phyloP scores from a whole-genome alignment of 768 basidiomycete species.

The Trametes gibbosa region DNA sequence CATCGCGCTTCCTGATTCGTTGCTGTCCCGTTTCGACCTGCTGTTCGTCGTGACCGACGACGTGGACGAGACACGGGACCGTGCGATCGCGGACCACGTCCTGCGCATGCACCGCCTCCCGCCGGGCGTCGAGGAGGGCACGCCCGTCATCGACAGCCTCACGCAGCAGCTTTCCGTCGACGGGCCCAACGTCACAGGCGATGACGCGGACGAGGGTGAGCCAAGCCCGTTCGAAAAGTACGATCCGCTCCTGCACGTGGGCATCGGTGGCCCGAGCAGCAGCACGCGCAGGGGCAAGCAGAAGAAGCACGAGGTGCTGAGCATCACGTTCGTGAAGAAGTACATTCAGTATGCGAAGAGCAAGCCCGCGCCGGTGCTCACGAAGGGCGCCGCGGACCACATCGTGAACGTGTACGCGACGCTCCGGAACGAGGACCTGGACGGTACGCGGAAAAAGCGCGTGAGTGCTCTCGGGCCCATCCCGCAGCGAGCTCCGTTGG shows the following conservation, averaged over 20 bases:
- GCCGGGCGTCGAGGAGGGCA: slow-evolving; percentile 95
- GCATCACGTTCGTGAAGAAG: slow-evolving; percentile 94
- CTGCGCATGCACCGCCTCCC: slow-evolving; percentile 94
- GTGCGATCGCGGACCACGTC: slow-evolving; percentile 95
- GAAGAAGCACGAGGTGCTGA: slow-evolving; percentile 82
- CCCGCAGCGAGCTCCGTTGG: neutral
- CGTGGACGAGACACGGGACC: slow-evolving; percentile 91
- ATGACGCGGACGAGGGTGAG: slow-evolving; percentile 52
- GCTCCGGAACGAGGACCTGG: slow-evolving; percentile 88
- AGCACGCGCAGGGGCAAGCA: slow-evolving; percentile 56
- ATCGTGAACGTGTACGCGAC: slow-evolving; percentile 92
- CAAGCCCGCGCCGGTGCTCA: slow-evolving; percentile 78
- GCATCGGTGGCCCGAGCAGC: slow-evolving; percentile 48
- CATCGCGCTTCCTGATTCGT: slow-evolving; percentile 95
- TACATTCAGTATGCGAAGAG: slow-evolving; percentile 98
- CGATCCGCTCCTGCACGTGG: slow-evolving; percentile 91
- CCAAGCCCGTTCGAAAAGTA: slow-evolving; percentile 92
- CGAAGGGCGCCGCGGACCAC: slow-evolving; percentile 90
- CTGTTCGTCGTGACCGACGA: slow-evolving; percentile 98
- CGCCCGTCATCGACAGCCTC: slow-evolving; percentile 84
- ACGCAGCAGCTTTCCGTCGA: slow-evolving; percentile 88
- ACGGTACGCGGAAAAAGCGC: slow-evolving; percentile 79
- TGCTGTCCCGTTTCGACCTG: slow-evolving; percentile 97
- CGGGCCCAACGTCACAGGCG: slow-evolving; percentile 54
- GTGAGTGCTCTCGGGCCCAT: slow-evolving; percentile 34